Percentiles rank a stretch among this genome's conserved stretches.
These are phyloP conservation scores for Botrytis paeoniae DNA, from an alignment of 2,329 filamentous ascomycete genomes.

Conservation along the genomic window DNA sequence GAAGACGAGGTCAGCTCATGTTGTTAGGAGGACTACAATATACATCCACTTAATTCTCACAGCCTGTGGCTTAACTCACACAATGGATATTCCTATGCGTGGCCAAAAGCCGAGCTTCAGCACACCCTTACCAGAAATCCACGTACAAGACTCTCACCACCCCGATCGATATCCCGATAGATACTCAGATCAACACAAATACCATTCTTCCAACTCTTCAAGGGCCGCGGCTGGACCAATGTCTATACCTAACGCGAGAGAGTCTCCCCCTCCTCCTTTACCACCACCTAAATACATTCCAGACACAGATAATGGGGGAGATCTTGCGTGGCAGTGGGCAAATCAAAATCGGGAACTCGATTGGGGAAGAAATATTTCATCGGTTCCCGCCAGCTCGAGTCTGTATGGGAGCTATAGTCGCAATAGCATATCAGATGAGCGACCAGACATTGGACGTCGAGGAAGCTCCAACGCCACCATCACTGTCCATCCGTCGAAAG, in stretches of 20 bases:
- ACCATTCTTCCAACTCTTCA: slow-evolving; percentile 39
- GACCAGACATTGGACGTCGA: slow-evolving; percentile 36
- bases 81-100: slow-evolving; percentile 45
- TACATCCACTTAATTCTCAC: slow-evolving; percentile 9
- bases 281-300: slow-evolving; percentile 60
- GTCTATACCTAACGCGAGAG: slow-evolving; percentile 59
- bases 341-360: slow-evolving; percentile 50
- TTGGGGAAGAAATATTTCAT: slow-evolving; percentile 43
- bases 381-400: slow-evolving; percentile 49
- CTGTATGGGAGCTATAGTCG: slow-evolving; percentile 45
- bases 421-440: slow-evolving; percentile 31
- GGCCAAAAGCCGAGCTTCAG: slow-evolving; percentile 23
- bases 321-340: slow-evolving; percentile 57
- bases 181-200: slow-evolving; percentile 32
- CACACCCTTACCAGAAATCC: slow-evolving; percentile 41
- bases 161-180: slow-evolving; percentile 33
- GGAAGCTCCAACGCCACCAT: slow-evolving; percentile 42
- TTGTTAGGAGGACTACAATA: slow-evolving; percentile 1
- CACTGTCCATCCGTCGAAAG: slow-evolving; percentile 45
- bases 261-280: slow-evolving; percentile 56
- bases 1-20: slow-evolving; percentile 13
- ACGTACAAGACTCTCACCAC: slow-evolving; percentile 42
- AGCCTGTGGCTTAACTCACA: slow-evolving; percentile 17
- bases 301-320: slow-evolving; percentile 50
- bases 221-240: slow-evolving; percentile 51